These are phyloP conservation scores for Aspergillus sp. DNA, from an alignment of 2,329 filamentous ascomycete species.

Conservation along the genomic window DNA sequence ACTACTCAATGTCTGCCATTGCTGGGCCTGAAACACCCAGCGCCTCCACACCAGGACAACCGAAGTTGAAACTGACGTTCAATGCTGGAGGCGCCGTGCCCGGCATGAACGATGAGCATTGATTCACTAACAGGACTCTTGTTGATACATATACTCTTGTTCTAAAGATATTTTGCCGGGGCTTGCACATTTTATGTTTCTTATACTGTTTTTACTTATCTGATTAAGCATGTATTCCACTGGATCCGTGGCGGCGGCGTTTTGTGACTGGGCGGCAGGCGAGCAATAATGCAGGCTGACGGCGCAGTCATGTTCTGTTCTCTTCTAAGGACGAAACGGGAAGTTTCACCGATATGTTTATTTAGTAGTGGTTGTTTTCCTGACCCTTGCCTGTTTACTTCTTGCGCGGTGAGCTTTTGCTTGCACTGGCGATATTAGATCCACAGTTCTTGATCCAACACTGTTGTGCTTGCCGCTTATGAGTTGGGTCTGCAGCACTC, in stretches of 20 bases:
- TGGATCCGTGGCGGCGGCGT: slow-evolving; percentile 21
- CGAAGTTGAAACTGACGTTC: slow-evolving; percentile 68
- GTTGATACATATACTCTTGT: slow-evolving; percentile 16
- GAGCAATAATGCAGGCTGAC: slow-evolving; percentile 25
- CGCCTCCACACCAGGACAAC: slow-evolving; percentile 57
- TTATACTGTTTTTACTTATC: slow-evolving; percentile 9
- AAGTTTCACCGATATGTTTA: slow-evolving; percentile 7
- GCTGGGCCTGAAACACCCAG: slow-evolving; percentile 59
- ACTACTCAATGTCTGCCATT: slow-evolving; percentile 49
- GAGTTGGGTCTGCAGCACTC: not conserved
- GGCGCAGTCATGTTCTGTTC: slow-evolving; percentile 22
- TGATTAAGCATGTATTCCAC: slow-evolving; percentile 19
- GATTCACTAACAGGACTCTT: slow-evolving; percentile 13
- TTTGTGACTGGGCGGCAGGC: slow-evolving; percentile 22
- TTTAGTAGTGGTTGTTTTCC: slow-evolving; percentile 7
- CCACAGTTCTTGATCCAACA: not conserved
- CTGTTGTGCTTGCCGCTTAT: not conserved
- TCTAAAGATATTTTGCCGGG: slow-evolving; percentile 11
- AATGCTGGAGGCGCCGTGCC: slow-evolving; percentile 41
- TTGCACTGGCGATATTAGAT: slow-evolving; percentile 1
- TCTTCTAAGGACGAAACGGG: slow-evolving; percentile 19
- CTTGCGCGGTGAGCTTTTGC: not conserved
- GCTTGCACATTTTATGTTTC: slow-evolving; percentile 13
- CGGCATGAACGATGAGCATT: slow-evolving; percentile 22
- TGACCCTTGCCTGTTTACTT: slow-evolving; percentile 3